These are phyloP conservation scores for Vitellaria paradoxa DNA, from an alignment of 179 eudicot species.

Conservation along the genomic window DNA sequence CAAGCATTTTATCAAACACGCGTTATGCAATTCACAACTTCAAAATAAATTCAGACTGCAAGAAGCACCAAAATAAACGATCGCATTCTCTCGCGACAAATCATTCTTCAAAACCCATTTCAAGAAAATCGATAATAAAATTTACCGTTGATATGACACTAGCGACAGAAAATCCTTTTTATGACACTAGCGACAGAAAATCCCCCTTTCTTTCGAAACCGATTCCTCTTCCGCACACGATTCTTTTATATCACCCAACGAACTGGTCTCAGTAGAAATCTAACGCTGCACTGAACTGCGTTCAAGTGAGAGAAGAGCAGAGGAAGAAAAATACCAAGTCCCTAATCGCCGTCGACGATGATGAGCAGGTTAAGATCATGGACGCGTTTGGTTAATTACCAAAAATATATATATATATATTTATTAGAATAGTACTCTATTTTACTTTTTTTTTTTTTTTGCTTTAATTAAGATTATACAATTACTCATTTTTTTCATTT, in stretches of 20 bases:
- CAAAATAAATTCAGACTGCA: neutral
- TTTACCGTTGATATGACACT: neutral
- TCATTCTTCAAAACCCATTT: neutral
- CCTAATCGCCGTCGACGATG: neutral
- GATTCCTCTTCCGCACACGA: neutral
- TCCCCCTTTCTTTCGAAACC: neutral
- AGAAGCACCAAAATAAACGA: neutral
- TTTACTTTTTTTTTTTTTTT: too few species aligned
- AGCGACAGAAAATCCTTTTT: too few species aligned
- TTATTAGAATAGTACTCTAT: too few species aligned
- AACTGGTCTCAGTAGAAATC: too few species aligned
- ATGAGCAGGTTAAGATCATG: neutral
- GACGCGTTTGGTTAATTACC: too few species aligned
- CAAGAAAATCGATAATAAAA: neutral
- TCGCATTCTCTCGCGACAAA: neutral
- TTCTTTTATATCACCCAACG: neutral
- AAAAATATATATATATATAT: too few species aligned
- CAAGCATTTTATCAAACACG: constrained; percentile 3
- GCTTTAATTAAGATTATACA: too few species aligned
- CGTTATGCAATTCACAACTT: neutral
- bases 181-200: too few species aligned
- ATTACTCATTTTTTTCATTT: too few species aligned
- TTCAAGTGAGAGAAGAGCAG: too few species aligned
- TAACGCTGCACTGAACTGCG: neutral
- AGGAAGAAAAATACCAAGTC: neutral